Conservation (phyloP, 202 grass and related monocot species). For the Alloteropsis angusta region DNA sequence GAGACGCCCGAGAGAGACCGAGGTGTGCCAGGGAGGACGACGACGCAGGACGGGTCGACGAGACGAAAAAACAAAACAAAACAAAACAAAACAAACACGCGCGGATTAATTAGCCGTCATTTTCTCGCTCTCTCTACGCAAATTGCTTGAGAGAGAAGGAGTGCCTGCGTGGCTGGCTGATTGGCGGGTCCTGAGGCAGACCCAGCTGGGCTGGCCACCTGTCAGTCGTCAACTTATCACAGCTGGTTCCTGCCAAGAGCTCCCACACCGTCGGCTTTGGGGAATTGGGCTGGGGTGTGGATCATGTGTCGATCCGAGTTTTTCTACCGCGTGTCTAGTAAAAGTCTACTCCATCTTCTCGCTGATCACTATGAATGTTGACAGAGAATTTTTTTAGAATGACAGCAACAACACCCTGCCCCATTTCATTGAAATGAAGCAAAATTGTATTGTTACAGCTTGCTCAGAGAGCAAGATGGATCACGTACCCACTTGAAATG, state of each 20-base stretch:
- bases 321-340: no score
- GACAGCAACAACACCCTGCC: no score
- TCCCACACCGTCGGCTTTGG: no score
- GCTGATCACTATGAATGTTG: no score
- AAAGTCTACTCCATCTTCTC: no score
- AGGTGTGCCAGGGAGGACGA: conserved; percentile 14
- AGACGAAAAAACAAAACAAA: not conserved
- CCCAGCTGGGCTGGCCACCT: not conserved
- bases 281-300: no score
- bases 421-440: no score
- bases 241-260: not conserved
- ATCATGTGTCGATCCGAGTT: no score
- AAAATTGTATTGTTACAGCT: no score
- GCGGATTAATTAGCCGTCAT: conserved; percentile 22
- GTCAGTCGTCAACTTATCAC: not conserved
- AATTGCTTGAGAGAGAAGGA: not conserved
- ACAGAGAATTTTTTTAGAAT: no score
- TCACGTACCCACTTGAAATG: no score
- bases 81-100: not conserved
- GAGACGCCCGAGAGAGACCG: not conserved
- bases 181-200: not conserved
- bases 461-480: no score
- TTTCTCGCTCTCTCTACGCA: not conserved
- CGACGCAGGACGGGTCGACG: not conserved
- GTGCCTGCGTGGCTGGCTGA: not conserved